Evolutionary conservation across 2,329 filamentous ascomycete genomes (phyloP), one percentile per base, ranked within the genome.

Genomic region (Lecanoromycetidae sp.): DNA sequence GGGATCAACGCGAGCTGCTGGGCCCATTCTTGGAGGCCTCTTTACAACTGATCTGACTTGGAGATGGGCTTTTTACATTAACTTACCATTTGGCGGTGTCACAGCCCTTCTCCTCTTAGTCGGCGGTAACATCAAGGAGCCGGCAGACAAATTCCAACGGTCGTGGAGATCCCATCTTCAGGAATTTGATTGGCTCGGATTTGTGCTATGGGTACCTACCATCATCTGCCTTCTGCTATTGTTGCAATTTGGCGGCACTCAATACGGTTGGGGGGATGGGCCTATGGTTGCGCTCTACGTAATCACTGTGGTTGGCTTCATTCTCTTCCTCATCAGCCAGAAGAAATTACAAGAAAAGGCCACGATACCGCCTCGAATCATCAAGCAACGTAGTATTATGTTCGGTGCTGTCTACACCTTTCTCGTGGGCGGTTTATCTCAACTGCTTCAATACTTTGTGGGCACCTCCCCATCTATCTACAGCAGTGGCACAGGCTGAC

Each of bases 211-310:
- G 52, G 59, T 82, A 10, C 77, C 79, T 0, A 69, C 69, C 25
- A 69, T 79, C 38, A 67, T 80, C 13, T 76, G 70, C 50, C 71
- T 82, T 30, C 62, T 82, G 2, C 63, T 82, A 4, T 77, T 77
- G 1, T 64, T 82, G 30, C 57, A 59, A 44, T 60, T 56, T 55
- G 58, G 57, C n/a, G 58, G 53, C 3, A 40, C 53, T 3, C 56
- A 41, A 1, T 55, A 58, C 23, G 32, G 53, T 25, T 64, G 60
- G 61, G 52, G 33, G 12, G 54, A 56, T 29, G 52, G 52, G 8
- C 58, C 59, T 7, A 57, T 62, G n/a, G 57, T 64, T 30, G 53
- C 53, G 2, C 51, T 63, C 10, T 55, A 63, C 7, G 48, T 58
- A 1, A 20, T 62, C 10, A 58, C 57, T 27, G 51, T 42, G 2